Evolutionary conservation across 768 basidiomycete genomes (phyloP), one percentile per base, ranked within the genome.

Genomic region (Amanita fuliginea): DNA sequence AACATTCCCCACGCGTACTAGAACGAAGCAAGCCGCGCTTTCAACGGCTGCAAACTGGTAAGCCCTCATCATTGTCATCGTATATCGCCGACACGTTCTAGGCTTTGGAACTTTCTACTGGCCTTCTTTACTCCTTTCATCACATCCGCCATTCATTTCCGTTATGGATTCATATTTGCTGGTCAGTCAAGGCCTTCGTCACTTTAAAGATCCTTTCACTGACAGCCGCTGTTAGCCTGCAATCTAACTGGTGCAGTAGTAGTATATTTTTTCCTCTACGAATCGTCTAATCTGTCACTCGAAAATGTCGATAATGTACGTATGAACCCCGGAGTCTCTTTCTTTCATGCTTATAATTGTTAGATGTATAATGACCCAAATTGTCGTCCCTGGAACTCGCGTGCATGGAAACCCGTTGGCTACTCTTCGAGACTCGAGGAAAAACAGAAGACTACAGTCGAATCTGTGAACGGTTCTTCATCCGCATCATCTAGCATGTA

Each of bases 51-150:
- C 69, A 28, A 85, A 83, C 62, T 85, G 82, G 65, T 63, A 44
- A 13, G 60, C 45, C 8, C 8, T 39, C 50, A 30, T 11, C 10
- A 1, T 28, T 46, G 19, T n/a, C 2, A 34, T 19, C n/a, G 32
- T 46, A 33, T 22, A 42, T 41, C 51, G 10, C 1, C 52, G 1
- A 14, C 8, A 16, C 9, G 37, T 26, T 28, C 6, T 24, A 64
- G 73, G 76, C 61, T 75, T 3, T 84, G 76, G 76, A 81, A 83
- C 60, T 83, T 83, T 69, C 66, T 83, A 33, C 65, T 85, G 48
- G 82, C 80, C 0, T 86, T 86, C 73, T 84, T 84, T 67, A 86
- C 83, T n/a, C 82, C 84, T 0, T 83, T 84, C 63, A 86, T 86
- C 58, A 68, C 67, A 3, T 59, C 52, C 16, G 66, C 70, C 10